Conservation (phyloP, 2,329 filamentous ascomycete species). For the Zasmidium angulare region DNA sequence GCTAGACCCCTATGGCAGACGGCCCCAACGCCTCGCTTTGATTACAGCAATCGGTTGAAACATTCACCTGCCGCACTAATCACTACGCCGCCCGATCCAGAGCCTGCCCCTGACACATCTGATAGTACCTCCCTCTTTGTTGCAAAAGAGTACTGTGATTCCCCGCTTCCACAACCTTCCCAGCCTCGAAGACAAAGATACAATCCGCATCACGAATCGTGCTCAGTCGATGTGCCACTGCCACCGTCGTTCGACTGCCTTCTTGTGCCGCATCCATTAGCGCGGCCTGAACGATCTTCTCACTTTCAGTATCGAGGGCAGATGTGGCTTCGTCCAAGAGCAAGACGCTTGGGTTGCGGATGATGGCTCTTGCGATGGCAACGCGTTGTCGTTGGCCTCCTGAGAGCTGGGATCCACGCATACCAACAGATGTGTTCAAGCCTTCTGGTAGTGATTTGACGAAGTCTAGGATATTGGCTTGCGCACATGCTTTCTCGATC, state of each 20-base stretch:
- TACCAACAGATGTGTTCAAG: constrained; percentile 23
- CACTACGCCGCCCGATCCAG: not conserved
- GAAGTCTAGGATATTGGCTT: constrained; percentile 24
- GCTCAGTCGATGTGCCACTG: constrained; percentile 44
- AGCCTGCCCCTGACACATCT: not conserved
- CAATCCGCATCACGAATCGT: constrained; percentile 42
- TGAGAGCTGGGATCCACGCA: constrained; percentile 23
- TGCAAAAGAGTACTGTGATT: constrained; percentile 28
- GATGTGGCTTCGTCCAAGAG: constrained; percentile 34
- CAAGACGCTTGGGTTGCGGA: constrained; percentile 30
- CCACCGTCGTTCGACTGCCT: constrained; percentile 39
- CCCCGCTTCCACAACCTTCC: constrained; percentile 39
- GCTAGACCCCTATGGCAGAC: no score
- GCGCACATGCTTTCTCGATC: constrained; percentile 16
- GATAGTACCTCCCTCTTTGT: constrained; percentile 4
- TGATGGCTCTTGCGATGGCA: constrained; percentile 31
- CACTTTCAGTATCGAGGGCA: constrained; percentile 29
- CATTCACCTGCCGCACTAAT: not conserved
- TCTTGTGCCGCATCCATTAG: constrained; percentile 25
- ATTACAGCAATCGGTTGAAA: not conserved
- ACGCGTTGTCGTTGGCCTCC: constrained; percentile 34
- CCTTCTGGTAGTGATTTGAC: constrained; percentile 28
- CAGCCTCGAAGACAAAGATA: constrained; percentile 42
- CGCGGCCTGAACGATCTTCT: constrained; percentile 30
- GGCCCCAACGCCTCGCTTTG: not conserved